Base-by-base conservation (phyloP, 202 grass and related monocot genomes). In the Elaeis oleifera region DNA sequence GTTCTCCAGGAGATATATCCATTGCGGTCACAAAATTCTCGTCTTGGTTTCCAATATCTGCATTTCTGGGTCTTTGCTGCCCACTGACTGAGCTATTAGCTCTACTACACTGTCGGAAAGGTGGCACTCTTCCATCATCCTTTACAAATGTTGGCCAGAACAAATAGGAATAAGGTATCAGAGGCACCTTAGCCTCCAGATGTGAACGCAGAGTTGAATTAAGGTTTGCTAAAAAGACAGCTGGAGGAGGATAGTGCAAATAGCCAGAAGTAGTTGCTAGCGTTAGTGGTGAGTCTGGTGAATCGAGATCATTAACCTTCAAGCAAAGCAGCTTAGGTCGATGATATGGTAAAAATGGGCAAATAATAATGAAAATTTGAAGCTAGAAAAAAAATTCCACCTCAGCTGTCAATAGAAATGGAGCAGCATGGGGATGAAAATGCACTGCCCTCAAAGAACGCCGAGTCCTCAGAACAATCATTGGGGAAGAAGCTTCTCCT, bases 241-340 rank as follows among this genome's bases (percentile, higher is more conserved):
- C 67, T 52, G 83, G 74, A 0, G 94, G 87, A n/a, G 94, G 80
- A 60, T 94, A 90, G 74, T 94, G 87, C 57, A 87, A 77, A 79
- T 89, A 99, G 56, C 94, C 94, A 75, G 88, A 86, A 59, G 94
- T 89, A 65, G 77, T 99, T 24, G 94, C 88, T 51, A 72, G 80
- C 27, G 85, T 99, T 77, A 99, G 75, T 1, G 78, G 80, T 27
- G 88, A 82, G 50, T 99, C 88, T 17, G 82, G 79, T 25, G 85
- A 87, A 56, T 99, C 89, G 78, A 99, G 81, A 81, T 89, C 88
- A 75, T 99, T 94, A 72, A 99, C 94, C 94, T 99, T 83, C 27
- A 67, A 97, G 82, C 79, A 26, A 8, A 81, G 67, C 53, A 50
- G 52, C 22, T 61, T 54, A 13, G 36, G 36, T 44, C 3, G 11